Percentiles rank a stretch among this genome's conserved stretches.
Conservation (phyloP, 1,284 basidiomycete genomes). For the Erythrobasidium hasegawianum region DNA sequence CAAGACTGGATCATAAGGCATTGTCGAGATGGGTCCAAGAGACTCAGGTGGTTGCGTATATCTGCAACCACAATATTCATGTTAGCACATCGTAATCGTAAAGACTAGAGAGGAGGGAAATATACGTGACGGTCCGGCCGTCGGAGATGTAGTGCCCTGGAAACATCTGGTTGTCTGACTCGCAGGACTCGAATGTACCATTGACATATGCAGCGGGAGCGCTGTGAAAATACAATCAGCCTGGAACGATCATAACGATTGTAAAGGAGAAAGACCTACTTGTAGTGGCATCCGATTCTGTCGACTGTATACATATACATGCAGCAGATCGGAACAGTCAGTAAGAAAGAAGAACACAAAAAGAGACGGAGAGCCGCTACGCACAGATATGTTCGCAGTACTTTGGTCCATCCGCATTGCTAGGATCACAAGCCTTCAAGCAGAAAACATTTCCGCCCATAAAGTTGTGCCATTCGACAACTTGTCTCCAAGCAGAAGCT, state of each 20-base stretch:
- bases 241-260: too few relatives aligned
- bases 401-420: constrained; percentile 6
- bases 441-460: constrained; percentile 32
- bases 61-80: too few relatives aligned
- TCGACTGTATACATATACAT: constrained; percentile 22
- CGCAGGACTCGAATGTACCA: constrained; percentile 39
- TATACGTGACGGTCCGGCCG: constrained; percentile 36
- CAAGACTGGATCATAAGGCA: constrained; percentile 61
- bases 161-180: constrained; percentile 40
- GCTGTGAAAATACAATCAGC: constrained; percentile 23
- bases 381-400: constrained; percentile 41
- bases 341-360: too few relatives aligned
- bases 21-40: constrained; percentile 56
- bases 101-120: background rate
- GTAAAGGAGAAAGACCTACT: too few relatives aligned
- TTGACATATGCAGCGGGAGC: constrained; percentile 41
- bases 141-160: constrained; percentile 36
- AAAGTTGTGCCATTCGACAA: constrained; percentile 33
- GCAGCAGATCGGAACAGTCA: too few relatives aligned
- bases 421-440: constrained; percentile 33
- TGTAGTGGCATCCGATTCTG: constrained; percentile 28
- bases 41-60: constrained; percentile 63
- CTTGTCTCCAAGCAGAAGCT: constrained; percentile 17
- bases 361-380: background rate
- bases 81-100: too few relatives aligned